A percentile compares a stretch with the other conserved stretches of the same genome.
These are phyloP conservation scores for Penicillium psychrosexuale DNA, from an alignment of 2,329 filamentous ascomycete species.

Conservation along the genomic window DNA sequence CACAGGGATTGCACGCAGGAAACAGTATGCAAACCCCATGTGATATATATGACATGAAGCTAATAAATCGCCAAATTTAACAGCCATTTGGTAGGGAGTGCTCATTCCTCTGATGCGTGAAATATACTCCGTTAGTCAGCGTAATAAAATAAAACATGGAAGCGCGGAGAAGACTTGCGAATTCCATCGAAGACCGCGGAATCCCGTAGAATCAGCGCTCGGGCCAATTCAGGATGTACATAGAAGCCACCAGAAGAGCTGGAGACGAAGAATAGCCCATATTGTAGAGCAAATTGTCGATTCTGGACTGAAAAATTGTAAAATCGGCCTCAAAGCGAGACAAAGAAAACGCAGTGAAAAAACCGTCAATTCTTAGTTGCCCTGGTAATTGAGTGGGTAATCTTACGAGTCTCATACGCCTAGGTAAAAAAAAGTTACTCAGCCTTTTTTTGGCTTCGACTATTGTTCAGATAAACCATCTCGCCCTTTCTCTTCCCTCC, in stretches of 20 bases:
- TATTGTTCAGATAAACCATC: constrained; percentile 19
- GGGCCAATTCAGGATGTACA: constrained; percentile 22
- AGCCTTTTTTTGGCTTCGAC: constrained; percentile 19
- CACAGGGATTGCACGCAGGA: neutral
- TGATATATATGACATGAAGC: neutral
- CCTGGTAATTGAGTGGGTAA: constrained; percentile 16
- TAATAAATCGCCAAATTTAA: neutral
- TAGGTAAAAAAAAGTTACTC: constrained; percentile 28
- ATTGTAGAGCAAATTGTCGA: neutral
- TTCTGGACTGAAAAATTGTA: neutral
- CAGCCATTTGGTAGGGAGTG: neutral
- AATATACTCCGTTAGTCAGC: constrained; percentile 11
- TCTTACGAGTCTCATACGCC: constrained; percentile 18
- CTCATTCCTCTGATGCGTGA: neutral
- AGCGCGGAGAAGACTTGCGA: constrained; percentile 26
- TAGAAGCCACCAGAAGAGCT: constrained; percentile 18
- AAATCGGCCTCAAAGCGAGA: neutral
- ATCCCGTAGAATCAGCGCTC: constrained; percentile 27
- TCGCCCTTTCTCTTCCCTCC: constrained; percentile 11
- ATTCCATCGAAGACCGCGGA: constrained; percentile 33
- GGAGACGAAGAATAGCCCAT: neutral
- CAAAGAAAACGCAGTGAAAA: constrained; percentile 4
- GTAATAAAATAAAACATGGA: constrained; percentile 8
- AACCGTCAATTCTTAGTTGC: neutral
- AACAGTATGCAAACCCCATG: neutral